Percentiles rank a stretch among this genome's conserved stretches.
These are phyloP conservation scores for Musa beccarii DNA, from an alignment of 176 grass and related monocot species.

Conservation along the genomic window DNA sequence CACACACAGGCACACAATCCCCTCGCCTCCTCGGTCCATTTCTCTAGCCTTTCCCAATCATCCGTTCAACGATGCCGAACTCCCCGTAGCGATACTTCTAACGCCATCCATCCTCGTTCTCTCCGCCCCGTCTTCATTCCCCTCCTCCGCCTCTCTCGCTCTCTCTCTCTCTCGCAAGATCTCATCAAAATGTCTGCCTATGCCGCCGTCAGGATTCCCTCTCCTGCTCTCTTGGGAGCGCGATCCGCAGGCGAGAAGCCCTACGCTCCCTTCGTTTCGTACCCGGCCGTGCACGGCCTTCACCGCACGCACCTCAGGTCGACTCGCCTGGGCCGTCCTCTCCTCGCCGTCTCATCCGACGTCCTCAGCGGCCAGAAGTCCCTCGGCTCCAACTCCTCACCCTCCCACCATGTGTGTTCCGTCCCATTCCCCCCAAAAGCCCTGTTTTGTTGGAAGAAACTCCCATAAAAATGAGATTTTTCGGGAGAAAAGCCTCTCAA, in stretches of 20 bases:
- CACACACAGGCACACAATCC: no score
- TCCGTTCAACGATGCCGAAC: no score
- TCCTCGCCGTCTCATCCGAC: constrained; percentile 53
- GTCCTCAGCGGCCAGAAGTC: constrained; percentile 37
- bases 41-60: no score
- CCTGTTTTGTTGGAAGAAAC: neutral
- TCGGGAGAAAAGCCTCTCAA: no score
- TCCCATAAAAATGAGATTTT: neutral
- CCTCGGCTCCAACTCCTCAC: constrained; percentile 26
- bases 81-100: constrained; percentile 19
- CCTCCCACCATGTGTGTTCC: constrained; percentile 28
- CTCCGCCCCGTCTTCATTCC: constrained; percentile 26
- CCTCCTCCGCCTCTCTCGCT: no score
- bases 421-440: no score
- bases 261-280: constrained; percentile 1
- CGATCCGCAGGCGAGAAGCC: constrained; percentile 41
- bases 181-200: constrained; percentile 48
- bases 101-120: constrained; percentile 32
- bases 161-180: neutral
- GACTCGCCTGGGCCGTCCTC: constrained; percentile 21
- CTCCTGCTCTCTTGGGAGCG: constrained; percentile 28
- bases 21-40: no score
- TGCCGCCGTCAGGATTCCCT: constrained; percentile 64
- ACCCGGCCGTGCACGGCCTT: neutral
- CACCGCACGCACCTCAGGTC: constrained; percentile 5